Evolutionary conservation across 208 protist genomes (phyloP), one percentile per base, ranked within the genome.

Genomic region (Trypanosoma lewisi): DNA sequence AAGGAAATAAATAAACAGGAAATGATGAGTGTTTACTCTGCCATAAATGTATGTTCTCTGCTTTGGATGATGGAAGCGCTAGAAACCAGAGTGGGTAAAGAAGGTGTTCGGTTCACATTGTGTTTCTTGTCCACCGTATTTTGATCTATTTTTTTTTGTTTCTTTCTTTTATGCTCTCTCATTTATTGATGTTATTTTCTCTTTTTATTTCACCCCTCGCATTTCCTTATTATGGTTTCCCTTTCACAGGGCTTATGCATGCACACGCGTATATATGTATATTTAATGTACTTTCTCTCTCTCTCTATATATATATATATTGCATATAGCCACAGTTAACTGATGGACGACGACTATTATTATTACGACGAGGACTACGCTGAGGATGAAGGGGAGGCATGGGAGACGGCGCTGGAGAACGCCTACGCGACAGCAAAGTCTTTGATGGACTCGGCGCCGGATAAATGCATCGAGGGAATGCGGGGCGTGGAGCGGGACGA

Each of bases 401-500:
- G 73, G 54, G 74, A 85, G 52, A 53, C 69, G 30, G 75, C 70
- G 45, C 62, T 97, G n/a, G 93, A 94, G 59, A 87, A 89, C 56
- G 79, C 88, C 67, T 98, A 96, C 70, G 83, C 83, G 41, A 84
- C 80, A 19, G 85, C 79, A 49, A 97, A 96, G 72, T 82, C 78
- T 62, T 59, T 78, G 51, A 77, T 91, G 59, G 80, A 97, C 14
- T 78, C 80, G 19, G 78, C 85, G 27, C 63, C 89, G 6, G 45
- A 70, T 34, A 77, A 95, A 27, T 94, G 94, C 27, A 63, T 94
- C 27, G 69, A 56, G 21, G 80, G 76, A 28, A 73, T 98, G 48
- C 64, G 71, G 33, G 79, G 83, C 61, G 87, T 98, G 4, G 34
- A 96, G 17, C 70, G 78, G 0, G 80, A 93, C 39, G 96, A 98